Conservation (phyloP, 176 grass and related monocot genomes). For the Tuctoria greenei region DNA sequence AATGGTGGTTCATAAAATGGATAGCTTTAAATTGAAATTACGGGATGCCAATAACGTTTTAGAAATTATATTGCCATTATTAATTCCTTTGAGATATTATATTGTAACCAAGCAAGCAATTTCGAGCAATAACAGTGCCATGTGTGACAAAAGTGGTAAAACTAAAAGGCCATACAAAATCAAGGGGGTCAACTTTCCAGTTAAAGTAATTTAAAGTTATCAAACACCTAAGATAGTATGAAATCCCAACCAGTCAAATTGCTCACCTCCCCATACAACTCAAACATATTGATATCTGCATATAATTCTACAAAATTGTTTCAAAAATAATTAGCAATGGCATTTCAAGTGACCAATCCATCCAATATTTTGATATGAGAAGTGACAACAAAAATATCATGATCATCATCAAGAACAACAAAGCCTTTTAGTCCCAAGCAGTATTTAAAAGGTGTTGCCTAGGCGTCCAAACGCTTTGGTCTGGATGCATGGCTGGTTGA, state of each 20-base stretch:
- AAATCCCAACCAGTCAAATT: not conserved
- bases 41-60: not conserved
- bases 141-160: not conserved
- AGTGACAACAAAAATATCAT: not conserved
- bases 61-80: not conserved
- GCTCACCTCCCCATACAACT: not conserved
- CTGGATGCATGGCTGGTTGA: too few species aligned
- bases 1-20: not conserved
- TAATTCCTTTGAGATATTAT: not conserved
- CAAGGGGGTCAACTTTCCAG: not conserved
- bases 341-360: not conserved
- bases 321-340: not conserved
- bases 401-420: not conserved
- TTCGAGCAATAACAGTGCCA: not conserved
- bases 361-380: not conserved
- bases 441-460: too few species aligned
- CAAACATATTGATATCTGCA: not conserved
- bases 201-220: not conserved
- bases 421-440: not conserved
- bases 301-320: not conserved
- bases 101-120: not conserved
- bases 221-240: not conserved
- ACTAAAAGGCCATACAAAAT: not conserved
- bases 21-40: slow-evolving; percentile 20
- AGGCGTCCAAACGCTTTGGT: too few species aligned